A percentile compares a stretch with the other conserved stretches of the same genome.
phyloP scores from a whole-genome alignment of 192 early-diverging fungal genomes.

The Rhizophlyctis rosea region DNA sequence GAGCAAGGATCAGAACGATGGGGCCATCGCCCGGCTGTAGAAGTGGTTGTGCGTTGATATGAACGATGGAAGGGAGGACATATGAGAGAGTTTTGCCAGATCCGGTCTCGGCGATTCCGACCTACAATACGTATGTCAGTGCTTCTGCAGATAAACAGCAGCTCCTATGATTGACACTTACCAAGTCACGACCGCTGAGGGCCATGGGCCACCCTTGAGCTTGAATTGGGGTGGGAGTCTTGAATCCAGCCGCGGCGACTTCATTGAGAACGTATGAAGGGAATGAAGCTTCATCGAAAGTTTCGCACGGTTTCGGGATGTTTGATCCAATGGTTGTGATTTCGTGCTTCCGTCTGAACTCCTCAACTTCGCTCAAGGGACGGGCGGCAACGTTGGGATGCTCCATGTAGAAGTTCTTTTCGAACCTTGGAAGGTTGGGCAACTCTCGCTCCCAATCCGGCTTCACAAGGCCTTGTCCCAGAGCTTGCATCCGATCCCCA shows the following conservation, averaged over 20 bases:
- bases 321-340: slow-evolving; percentile 81
- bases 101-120: slow-evolving; percentile 47
- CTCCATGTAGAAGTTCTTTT: slow-evolving; percentile 98
- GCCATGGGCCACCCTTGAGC: slow-evolving; percentile 99
- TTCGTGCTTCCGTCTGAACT: slow-evolving; percentile 70
- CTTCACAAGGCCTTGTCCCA: slow-evolving; percentile 53
- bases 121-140: slow-evolving; percentile 22
- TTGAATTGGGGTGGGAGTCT: slow-evolving; percentile 89
- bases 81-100: slow-evolving; percentile 95
- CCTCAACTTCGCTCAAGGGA: slow-evolving; percentile 69
- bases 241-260: slow-evolving; percentile 80
- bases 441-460: slow-evolving; percentile 67
- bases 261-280: slow-evolving; percentile 89
- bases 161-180: too few species aligned
- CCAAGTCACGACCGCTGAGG: slow-evolving; percentile 89
- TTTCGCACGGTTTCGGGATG: slow-evolving; percentile 85
- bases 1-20: slow-evolving; percentile 91
- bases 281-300: slow-evolving; percentile 90
- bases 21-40: slow-evolving; percentile 93
- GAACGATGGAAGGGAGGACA: slow-evolving; percentile 91
- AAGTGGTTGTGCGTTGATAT: slow-evolving; percentile 96
- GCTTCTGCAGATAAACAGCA: too few species aligned
- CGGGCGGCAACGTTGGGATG: slow-evolving; percentile 66
- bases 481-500: slow-evolving; percentile 44
- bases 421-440: slow-evolving; percentile 67